Conservation (phyloP, 306 rosid species). For the Oemleria cerasiformis region DNA sequence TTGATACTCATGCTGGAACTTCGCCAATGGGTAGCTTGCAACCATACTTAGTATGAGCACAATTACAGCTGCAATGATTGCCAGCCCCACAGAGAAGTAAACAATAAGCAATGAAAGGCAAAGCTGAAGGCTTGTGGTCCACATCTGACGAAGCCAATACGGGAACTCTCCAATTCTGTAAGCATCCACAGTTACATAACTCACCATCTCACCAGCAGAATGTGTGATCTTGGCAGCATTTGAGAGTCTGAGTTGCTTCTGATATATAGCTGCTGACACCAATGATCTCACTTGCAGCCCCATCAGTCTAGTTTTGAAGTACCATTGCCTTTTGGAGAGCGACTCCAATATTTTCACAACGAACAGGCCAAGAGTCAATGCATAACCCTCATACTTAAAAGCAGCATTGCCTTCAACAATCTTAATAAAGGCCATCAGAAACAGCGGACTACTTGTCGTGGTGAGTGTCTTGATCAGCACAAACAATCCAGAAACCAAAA, state of each 20-base stretch:
- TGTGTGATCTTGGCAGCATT: conserved; percentile 21
- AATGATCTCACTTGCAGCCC: conserved; percentile 28
- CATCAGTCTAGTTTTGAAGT: conserved; percentile 11
- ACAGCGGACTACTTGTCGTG: conserved; percentile 6
- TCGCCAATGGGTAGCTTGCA: conserved; percentile 27
- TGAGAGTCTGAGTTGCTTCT: conserved; percentile 24
- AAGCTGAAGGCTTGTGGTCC: conserved; percentile 28
- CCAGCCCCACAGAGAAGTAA: conserved; percentile 28
- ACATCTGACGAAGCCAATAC: conserved; percentile 29
- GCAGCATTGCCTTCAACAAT: conserved; percentile 21
- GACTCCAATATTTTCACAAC: conserved; percentile 11
- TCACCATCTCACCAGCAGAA: conserved; percentile 29
- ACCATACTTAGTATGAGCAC: conserved; percentile 19
- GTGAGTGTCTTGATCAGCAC: conserved; percentile 16
- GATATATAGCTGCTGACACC: conserved; percentile 23
- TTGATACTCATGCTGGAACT: conserved; percentile 32
- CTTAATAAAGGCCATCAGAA: conserved; percentile 13
- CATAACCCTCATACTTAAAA: conserved; percentile 23
- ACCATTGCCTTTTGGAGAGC: conserved; percentile 25
- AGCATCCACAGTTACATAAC: conserved; percentile 22
- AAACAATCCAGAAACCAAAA: conserved; percentile 16
- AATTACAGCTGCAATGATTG: conserved; percentile 20
- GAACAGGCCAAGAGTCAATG: conserved; percentile 17
- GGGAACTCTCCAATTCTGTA: conserved; percentile 23
- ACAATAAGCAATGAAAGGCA: conserved; percentile 24